Evolutionary conservation across 2,329 filamentous ascomycete genomes (phyloP), one percentile per base, ranked within the genome.

Genomic region (Penicillium sclerotigenum): DNA sequence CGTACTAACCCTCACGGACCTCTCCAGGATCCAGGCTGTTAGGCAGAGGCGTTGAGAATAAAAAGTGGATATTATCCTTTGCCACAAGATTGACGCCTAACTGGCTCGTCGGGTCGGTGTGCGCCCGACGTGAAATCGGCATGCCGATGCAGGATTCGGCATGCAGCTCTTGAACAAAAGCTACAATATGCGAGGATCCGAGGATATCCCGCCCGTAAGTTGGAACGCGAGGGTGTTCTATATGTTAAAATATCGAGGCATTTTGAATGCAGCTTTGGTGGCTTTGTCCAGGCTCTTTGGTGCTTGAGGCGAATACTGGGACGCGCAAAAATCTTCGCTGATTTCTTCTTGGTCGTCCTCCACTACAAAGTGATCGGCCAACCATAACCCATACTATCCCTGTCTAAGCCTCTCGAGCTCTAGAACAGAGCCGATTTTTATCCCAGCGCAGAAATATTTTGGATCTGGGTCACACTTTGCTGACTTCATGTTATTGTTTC

Each of bases 121-220:
- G 47, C 40, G 53, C 53, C 53, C 47, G 53, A 56, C 31, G 16
- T 45, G n/a, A 14, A 46, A 45, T 56, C 53, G 53, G 53, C 53
- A 56, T 40, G 47, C 53, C 53, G 53, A 56, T 52, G 28, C 20
- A 49, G 31, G 22, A 2, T 45, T 2, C 28, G 22, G 31, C 14
- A 2, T 52, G 53, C 33, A 51, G 37, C 31, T 40, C 33, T 9
- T 34, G 28, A 29, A 24, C 8, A 18, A 28, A 42, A 50, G 22
- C 29, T 29, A 26, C 22, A 13, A 43, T 11, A 31, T 36, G 34
- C 26, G 18, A 22, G 16, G 5, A 24, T 18, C 28, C 4, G 16
- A 28, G n/a, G 13, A 29, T 24, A 46, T 46, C 26, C 13, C 14
- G 8, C 26, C 20, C 16, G 8, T 20, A 14, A 22, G n/a, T n/a